Percentiles rank a stretch among this genome's conserved stretches.
Conservation (phyloP, 169 alveolate genomes). For the Condylostoma magnum region DNA sequence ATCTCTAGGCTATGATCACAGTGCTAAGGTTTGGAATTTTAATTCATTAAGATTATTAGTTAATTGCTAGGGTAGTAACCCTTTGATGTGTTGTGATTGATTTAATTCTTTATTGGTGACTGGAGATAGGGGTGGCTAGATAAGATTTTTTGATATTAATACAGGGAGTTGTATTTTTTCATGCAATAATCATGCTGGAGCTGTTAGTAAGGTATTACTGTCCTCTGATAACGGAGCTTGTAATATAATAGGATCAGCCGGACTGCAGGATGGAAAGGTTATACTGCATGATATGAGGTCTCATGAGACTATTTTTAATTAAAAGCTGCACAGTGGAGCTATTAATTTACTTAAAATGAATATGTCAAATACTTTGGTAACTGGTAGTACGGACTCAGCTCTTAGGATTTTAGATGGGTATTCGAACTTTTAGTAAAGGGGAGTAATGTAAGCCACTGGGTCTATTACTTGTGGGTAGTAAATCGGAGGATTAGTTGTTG, state of each 20-base stretch:
- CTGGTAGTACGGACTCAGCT: conserved; percentile 73
- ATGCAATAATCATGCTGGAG: conserved; percentile 54
- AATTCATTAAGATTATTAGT: conserved; percentile 46
- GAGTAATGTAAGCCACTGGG: conserved; percentile 58
- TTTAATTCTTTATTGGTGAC: conserved; percentile 55
- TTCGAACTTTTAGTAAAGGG: conserved; percentile 45
- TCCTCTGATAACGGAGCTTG: conserved; percentile 58
- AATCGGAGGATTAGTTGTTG: conserved; percentile 54
- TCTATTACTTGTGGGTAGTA: conserved; percentile 73
- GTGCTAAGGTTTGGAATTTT: conserved; percentile 70
- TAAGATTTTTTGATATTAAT: conserved; percentile 73
- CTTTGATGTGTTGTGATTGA: conserved; percentile 70
- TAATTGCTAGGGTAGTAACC: conserved; percentile 56
- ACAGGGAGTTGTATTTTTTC: conserved; percentile 51
- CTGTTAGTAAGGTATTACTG: conserved; percentile 59
- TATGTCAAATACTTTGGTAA: conserved; percentile 47
- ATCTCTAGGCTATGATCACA: conserved; percentile 69
- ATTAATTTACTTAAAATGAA: conserved; percentile 54
- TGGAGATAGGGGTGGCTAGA: conserved; percentile 67
- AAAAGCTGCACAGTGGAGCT: conserved; percentile 68
- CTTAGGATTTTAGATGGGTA: conserved; percentile 53
- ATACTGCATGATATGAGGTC: conserved; percentile 67
- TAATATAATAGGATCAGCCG: conserved; percentile 58
- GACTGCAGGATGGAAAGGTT: conserved; percentile 68
- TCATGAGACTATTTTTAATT: conserved; percentile 36